Percentiles rank a stretch among this genome's conserved stretches.
Conservation (phyloP, 352 stramenopile genomes). For the Phytopythium vexans region DNA sequence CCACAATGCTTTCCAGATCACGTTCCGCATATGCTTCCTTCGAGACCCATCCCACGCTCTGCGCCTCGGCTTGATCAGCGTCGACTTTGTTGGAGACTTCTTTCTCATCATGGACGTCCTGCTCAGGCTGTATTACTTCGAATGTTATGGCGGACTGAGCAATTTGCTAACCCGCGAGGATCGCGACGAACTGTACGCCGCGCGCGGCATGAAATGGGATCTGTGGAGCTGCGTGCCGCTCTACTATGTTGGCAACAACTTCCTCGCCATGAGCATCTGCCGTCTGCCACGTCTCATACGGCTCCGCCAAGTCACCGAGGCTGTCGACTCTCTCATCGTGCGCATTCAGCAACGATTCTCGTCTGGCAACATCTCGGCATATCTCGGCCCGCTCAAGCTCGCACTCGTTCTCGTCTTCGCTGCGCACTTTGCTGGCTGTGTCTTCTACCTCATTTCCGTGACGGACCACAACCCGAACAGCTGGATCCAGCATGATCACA, state of each 20-base stretch:
- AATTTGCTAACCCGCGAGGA: constrained; percentile 57
- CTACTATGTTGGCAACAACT: constrained; percentile 62
- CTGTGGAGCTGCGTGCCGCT: constrained; percentile 45
- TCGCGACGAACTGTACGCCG: constrained; percentile 34
- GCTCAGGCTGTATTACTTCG: constrained; percentile 76
- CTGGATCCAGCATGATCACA: constrained; percentile 72
- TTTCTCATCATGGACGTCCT: constrained; percentile 52
- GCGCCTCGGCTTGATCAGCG: constrained; percentile 20
- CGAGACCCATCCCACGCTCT: constrained; percentile 16
- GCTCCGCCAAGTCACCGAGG: constrained; percentile 26
- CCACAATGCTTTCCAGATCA: constrained; percentile 69
- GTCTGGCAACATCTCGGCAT: constrained; percentile 53
- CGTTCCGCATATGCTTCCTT: constrained; percentile 70
- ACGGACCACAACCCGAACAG: constrained; percentile 54
- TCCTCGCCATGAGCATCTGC: constrained; percentile 53
- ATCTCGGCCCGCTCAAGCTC: constrained; percentile 61
- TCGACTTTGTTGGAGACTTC: constrained; percentile 42
- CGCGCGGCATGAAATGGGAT: constrained; percentile 37
- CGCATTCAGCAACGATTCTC: constrained; percentile 65
- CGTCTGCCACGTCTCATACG: constrained; percentile 57
- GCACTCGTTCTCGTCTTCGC: constrained; percentile 60
- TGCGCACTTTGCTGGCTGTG: constrained; percentile 56
- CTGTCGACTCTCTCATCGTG: constrained; percentile 64
- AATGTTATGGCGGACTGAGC: constrained; percentile 47
- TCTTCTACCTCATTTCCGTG: constrained; percentile 73